Conservation (phyloP, 2,329 filamentous ascomycete genomes). For the Paecilomyces sp. region DNA sequence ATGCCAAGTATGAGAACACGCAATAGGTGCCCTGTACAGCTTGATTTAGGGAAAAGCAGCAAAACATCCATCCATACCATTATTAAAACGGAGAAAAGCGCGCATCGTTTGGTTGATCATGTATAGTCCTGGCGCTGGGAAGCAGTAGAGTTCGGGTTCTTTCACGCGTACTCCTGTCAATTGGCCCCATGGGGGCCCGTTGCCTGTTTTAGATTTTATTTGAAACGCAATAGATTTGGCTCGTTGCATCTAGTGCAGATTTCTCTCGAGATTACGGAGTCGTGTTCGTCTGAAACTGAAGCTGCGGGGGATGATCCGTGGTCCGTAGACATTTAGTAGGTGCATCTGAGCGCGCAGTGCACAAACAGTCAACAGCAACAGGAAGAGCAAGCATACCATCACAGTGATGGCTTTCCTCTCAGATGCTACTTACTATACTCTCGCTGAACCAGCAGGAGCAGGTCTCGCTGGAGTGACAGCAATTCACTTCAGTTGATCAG, state of each 20-base stretch:
- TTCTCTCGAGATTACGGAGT: neutral
- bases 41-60: slow-evolving; percentile 1
- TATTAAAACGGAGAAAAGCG: neutral
- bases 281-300: neutral
- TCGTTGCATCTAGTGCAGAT: neutral
- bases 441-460: too few relatives aligned
- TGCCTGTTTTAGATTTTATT: neutral
- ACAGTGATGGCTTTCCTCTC: too few relatives aligned
- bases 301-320: neutral
- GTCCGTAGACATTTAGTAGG: neutral
- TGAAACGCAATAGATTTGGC: neutral
- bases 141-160: neutral
- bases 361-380: neutral
- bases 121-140: neutral
- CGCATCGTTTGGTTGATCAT: neutral
- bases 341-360: neutral
- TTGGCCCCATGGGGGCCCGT: neutral
- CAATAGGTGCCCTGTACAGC: slow-evolving; percentile 17
- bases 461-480: neutral
- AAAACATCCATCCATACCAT: neutral
- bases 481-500: too few relatives aligned
- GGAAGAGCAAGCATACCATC: too few relatives aligned
- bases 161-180: neutral
- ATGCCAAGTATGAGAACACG: slow-evolving; percentile 61
- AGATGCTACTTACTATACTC: too few relatives aligned